Percentiles rank a stretch among this genome's conserved stretches.
phyloP scores from a whole-genome alignment of 164 flowering plant genomes.

The Liriodendron chinense region DNA sequence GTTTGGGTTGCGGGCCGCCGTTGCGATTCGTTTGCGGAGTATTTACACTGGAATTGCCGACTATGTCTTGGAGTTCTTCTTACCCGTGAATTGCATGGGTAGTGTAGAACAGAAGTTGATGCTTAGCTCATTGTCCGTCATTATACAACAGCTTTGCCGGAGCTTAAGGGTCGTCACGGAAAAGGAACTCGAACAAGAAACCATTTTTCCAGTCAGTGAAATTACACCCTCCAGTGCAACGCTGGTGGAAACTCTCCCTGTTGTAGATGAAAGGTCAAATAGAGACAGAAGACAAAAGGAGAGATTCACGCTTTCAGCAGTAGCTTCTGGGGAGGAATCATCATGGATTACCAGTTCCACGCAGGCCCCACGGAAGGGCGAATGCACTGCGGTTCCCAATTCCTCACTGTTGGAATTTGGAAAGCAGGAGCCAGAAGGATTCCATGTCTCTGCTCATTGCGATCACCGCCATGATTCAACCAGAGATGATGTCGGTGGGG shows the following conservation, averaged over 20 bases:
- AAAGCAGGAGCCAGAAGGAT: slow-evolving; percentile 25
- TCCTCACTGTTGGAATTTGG: slow-evolving; percentile 19
- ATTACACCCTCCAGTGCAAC: slow-evolving; percentile 23
- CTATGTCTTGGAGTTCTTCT: slow-evolving; percentile 57
- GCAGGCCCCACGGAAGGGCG: slow-evolving; percentile 28
- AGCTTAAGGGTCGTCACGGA: slow-evolving; percentile 48
- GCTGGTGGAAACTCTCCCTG: neutral
- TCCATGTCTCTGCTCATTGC: slow-evolving; percentile 34
- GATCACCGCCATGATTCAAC: slow-evolving; percentile 29
- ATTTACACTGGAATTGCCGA: slow-evolving; percentile 42
- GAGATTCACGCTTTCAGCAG: slow-evolving; percentile 6
- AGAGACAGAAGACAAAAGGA: slow-evolving; percentile 14
- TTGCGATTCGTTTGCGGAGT: slow-evolving; percentile 61
- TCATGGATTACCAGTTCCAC: slow-evolving; percentile 21
- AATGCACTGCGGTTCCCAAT: slow-evolving; percentile 4
- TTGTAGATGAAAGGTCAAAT: slow-evolving; percentile 4
- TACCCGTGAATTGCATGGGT: slow-evolving; percentile 33
- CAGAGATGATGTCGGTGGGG: slow-evolving; percentile 8
- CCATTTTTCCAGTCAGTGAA: slow-evolving; percentile 21
- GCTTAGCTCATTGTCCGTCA: slow-evolving; percentile 41
- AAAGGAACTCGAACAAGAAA: slow-evolving; percentile 52
- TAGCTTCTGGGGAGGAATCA: slow-evolving; percentile 27
- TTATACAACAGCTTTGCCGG: slow-evolving; percentile 44
- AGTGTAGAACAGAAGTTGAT: slow-evolving; percentile 36
- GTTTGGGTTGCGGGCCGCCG: slow-evolving; percentile 58